Evolutionary conservation across 2,329 filamentous ascomycete genomes (phyloP), one percentile per base, ranked within the genome.

Genomic region (Talaromyces sp.): DNA sequence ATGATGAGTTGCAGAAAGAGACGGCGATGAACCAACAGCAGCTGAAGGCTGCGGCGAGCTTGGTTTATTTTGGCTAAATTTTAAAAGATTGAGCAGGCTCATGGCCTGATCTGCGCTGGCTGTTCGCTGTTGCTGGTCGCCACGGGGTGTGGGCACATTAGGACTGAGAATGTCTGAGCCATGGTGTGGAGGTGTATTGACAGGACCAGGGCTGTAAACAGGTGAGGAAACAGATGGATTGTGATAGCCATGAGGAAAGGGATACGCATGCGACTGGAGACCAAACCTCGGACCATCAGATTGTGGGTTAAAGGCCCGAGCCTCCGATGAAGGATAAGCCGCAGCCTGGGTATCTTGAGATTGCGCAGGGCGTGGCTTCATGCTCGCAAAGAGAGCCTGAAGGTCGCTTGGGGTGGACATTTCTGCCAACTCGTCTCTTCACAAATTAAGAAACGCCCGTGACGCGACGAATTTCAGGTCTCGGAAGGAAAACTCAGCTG

Each of bases 61-160:
- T 63, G 72, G 70, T 37, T 78, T 67, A 45, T 81, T 76, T 69
- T 85, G 81, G 67, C 84, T 63, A 77, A 88, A 89, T 75, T 87
- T 88, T 68, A 91, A 81, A 67, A 90, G 76, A 71, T 85, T 89
- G 66, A 90, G 81, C 68, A 91, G 75, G 71, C 84, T 86, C 67
- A 82, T 81, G 16, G 85, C 84, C 66, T 83, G 82, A 64, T 82
- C 81, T 59, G 77, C 74, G 66, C 79, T 81, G 52, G 72, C 54
- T 13, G 64, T 48, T 11, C 60, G 69, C 24, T 77, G 70, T 73
- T 75, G 70, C 73, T 75, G 72, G 75, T 79, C 74, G 70, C 77
- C 76, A 56, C 75, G 75, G 39, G 78, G 77, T 64, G 83, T 82
- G 59, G 78, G 68, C 66, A 77, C 74, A 67, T 82, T 84, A 10